Base-by-base conservation (phyloP, 805 yeast genomes). In the Lipomyces kockii region DNA sequence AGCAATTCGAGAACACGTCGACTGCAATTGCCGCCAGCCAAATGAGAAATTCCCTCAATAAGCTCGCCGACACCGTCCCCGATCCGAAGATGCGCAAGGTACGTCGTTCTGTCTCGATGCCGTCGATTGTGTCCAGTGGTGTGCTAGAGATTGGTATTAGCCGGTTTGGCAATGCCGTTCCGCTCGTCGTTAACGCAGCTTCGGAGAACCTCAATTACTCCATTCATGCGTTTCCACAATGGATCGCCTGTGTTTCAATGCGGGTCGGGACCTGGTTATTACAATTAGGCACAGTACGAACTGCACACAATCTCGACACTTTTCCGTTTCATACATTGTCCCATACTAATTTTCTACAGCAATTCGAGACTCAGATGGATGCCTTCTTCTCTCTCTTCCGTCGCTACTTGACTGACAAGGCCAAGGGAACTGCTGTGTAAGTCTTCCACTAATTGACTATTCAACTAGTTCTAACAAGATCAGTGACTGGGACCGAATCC, bases 11-110 rank as follows among this genome's bases (percentile, higher is more conserved):
- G 80, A 91, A 91, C 82, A 91, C 96, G 71, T 91, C 97, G 59
- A 91, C 97, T 65, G 91, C 91, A 71, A 95, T 92, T 70, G 97
- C 98, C 35, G 98, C 98, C 5, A 89, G 97, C 71, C 98, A 92
- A 80, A 95, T 94, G 98, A 89, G 98, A 78, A 94, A 95, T 79
- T 94, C 97, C 1, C 86, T 95, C 80, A 94, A 94, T 85, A 86
- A 85, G 79, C 83, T 94, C 78, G 89, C 93, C 60, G 98, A 94
- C 79, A 84, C 92, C n/a, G 90, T 91, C 64, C 79, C 81, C 25
- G 89, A 80, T 68, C 75, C 77, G 63, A 73, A 68, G 64, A 71
- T 71, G 63, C 79, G 78, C 74, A 73, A 73, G 72, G 73, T 68
- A 49, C 17, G 39, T 52, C 17, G 22, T 20, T 12, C 27, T 34